phyloP scores from a whole-genome alignment of 1,139 yeast species.

The Yamadazyma pseudoaaseri region DNA sequence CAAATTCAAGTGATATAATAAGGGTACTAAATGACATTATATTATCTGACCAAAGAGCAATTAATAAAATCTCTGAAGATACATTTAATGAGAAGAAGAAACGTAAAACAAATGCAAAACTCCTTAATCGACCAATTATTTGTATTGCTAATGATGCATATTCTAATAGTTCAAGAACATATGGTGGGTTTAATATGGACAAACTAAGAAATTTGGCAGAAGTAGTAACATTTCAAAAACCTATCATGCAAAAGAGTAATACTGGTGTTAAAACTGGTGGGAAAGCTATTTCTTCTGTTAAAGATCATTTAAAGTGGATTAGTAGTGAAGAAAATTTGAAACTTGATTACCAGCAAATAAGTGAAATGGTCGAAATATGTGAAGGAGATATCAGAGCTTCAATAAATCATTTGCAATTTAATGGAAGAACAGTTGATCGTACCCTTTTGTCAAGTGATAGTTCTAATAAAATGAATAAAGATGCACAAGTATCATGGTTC shows the following conservation, averaged over 20 bases:
- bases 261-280: constrained; percentile 31
- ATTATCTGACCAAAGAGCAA: constrained; percentile 55
- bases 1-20: constrained; percentile 74
- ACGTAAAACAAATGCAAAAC: constrained; percentile 26
- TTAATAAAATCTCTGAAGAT: constrained; percentile 14
- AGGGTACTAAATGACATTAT: constrained; percentile 62
- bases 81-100: constrained; percentile 8
- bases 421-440: constrained; percentile 25
- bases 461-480: constrained; percentile 34
- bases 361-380: constrained; percentile 63
- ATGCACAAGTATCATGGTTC: constrained; percentile 61
- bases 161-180: constrained; percentile 39
- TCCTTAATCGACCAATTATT: constrained; percentile 79
- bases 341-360: constrained; percentile 33
- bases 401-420: constrained; percentile 79
- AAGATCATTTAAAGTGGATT: constrained; percentile 40
- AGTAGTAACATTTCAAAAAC: constrained; percentile 61
- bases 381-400: constrained; percentile 89
- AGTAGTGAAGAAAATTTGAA: constrained; percentile 31
- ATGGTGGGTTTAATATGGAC: constrained; percentile 54
- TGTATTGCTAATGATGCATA: constrained; percentile 90
- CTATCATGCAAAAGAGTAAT: constrained; percentile 47
- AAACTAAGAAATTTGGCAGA: constrained; percentile 73
- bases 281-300: constrained; percentile 35
- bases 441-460: constrained; percentile 2